A percentile compares a stretch with the other conserved stretches of the same genome.
These are phyloP conservation scores for Trichosporon faecale DNA, from an alignment of 1,284 basidiomycete genomes.

Conservation along the genomic window DNA sequence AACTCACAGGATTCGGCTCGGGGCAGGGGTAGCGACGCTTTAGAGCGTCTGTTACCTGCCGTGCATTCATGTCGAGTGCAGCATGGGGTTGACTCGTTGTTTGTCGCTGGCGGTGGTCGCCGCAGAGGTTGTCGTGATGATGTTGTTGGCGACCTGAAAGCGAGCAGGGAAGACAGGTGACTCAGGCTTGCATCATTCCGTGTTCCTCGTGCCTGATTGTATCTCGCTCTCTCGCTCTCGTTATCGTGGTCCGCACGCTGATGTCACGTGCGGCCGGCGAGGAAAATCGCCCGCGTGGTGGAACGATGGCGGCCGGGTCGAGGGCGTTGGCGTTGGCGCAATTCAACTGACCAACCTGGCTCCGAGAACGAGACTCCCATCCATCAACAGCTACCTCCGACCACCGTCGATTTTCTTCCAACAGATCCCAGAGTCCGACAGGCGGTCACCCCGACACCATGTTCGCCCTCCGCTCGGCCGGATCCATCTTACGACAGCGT, in stretches of 20 bases:
- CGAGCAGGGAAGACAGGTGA: neutral
- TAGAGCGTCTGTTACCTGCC: neutral
- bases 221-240: no score
- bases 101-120: neutral
- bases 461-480: constrained; percentile 10
- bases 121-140: neutral
- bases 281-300: neutral
- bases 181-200: neutral
- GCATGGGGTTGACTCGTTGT: neutral
- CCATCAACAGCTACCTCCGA: neutral
- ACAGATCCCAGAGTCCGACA: neutral
- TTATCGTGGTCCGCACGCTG: neutral
- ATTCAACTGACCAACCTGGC: neutral
- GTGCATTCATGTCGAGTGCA: neutral
- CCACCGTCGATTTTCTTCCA: neutral
- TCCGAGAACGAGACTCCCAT: neutral
- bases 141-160: neutral
- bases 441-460: constrained; percentile 1
- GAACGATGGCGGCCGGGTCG: neutral
- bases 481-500: constrained; percentile 9
- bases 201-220: constrained; percentile 1
- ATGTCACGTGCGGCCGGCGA: neutral
- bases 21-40: neutral
- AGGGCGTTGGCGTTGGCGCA: neutral
- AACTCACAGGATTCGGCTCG: neutral